phyloP scores from a whole-genome alignment of 768 basidiomycete genomes.

The Pulveroboletus sp. region DNA sequence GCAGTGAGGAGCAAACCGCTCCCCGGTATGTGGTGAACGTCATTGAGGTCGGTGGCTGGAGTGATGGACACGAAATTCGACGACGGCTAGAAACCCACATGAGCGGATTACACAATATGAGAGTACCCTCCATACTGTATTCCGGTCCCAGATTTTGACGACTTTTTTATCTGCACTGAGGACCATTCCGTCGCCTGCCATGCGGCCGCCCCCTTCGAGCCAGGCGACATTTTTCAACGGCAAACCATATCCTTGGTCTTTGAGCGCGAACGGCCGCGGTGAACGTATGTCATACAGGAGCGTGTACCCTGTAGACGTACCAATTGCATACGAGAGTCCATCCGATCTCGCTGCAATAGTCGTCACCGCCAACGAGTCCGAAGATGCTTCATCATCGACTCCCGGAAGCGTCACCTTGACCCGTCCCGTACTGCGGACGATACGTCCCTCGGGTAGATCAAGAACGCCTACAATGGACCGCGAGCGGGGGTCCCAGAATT shows the following conservation, averaged over 20 bases:
- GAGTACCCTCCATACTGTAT: constrained; percentile 49
- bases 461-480: constrained; percentile 69
- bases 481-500: constrained; percentile 95
- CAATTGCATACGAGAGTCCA: constrained; percentile 90
- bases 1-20: constrained; percentile 89
- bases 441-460: constrained; percentile 48
- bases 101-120: constrained; percentile 1
- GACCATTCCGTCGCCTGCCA: constrained; percentile 85
- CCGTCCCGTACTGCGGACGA: constrained; percentile 40
- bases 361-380: constrained; percentile 54
- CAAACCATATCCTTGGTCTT: constrained; percentile 96
- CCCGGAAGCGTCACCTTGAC: constrained; percentile 29
- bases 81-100: constrained; percentile 50
- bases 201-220: constrained; percentile 81
- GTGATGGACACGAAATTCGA: constrained; percentile 91
- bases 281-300: constrained; percentile 92
- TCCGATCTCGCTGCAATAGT: constrained; percentile 81
- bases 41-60: constrained; percentile 83
- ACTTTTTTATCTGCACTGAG: constrained; percentile 95
- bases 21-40: constrained; percentile 83
- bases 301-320: constrained; percentile 93
- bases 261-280: constrained; percentile 74
- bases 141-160: constrained; percentile 93
- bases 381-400: constrained; percentile 30
- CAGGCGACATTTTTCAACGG: constrained; percentile 81